Conservation (phyloP, 2,329 filamentous ascomycete genomes). For the Ophiocordyceps camponoti-floridani region DNA sequence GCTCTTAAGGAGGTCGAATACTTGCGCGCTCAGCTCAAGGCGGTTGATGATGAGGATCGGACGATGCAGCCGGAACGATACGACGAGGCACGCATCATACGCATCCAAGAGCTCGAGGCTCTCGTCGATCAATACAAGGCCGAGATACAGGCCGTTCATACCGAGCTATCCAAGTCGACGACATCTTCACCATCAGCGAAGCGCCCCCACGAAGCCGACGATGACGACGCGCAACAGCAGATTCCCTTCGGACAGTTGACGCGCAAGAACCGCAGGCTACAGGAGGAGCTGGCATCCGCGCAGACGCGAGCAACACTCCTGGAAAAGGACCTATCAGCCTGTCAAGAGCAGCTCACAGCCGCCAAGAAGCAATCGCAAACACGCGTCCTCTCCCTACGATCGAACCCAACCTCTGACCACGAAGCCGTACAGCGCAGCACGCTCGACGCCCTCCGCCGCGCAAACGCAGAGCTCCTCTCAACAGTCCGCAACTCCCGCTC, state of each 20-base stretch:
- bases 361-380: conserved; percentile 53
- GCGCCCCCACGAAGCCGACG: conserved; percentile 32
- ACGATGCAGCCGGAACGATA: conserved; percentile 68
- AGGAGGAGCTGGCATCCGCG: conserved; percentile 54
- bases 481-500: conserved; percentile 38
- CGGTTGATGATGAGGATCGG: conserved; percentile 72
- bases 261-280: conserved; percentile 75
- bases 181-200: conserved; percentile 37
- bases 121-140: conserved; percentile 72
- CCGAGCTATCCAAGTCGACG: conserved; percentile 35
- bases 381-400: conserved; percentile 67
- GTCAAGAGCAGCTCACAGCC: conserved; percentile 51
- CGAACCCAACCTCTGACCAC: conserved; percentile 78
- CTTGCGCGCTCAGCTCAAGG: conserved; percentile 77
- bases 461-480: conserved; percentile 68
- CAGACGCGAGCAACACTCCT: conserved; percentile 55
- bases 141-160: conserved; percentile 58
- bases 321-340: conserved; percentile 57
- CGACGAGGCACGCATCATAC: conserved; percentile 55
- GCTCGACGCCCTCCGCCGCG: conserved; percentile 56
- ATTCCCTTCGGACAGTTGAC: conserved; percentile 66
- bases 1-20: conserved; percentile 90
- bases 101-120: conserved; percentile 68
- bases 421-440: conserved; percentile 74
- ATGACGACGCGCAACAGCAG: conserved; percentile 40